Evolutionary conservation across 2,329 filamentous ascomycete species (phyloP), one percentile per base, ranked within the genome.

Genomic region (Pochonia chlamydosporia): DNA sequence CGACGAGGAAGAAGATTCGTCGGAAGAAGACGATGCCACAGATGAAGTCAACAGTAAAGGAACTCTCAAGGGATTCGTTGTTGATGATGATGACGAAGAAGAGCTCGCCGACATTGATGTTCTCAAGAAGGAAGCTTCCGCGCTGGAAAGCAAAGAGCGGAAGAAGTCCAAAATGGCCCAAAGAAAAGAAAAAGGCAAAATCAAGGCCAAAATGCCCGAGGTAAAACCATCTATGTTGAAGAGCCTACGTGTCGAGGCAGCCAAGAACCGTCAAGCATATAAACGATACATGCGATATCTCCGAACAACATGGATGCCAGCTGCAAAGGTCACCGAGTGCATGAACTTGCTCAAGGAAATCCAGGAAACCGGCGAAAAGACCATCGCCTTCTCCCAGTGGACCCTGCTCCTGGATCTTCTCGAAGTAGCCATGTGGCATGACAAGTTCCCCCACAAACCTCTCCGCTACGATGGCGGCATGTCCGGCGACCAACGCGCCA

Each of bases 401-500:
- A 89, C 85, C 0, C 78, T 80, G 1, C 85, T 89, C 60, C 74
- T 91, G 8, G 77, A 85, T 52, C 74, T 90, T 40, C 73, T 96
- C 24, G 79, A 92, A 59, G 75, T 86, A 2, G 93, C 87, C 18
- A 74, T 79, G 8, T 79, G 87, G 51, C 74, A 95, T 5, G 67
- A 75, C 5, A 73, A 76, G 11, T 71, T 79, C 18, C 73, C 75
- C 1, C 75, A 82, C 56, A 77, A 74, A 23, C 87, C 79, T 57
- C 77, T 78, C 30, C 82, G 89, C 24, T 85, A 96, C 52, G 89
- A 95, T 59, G 91, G 91, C 33, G 84, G 79, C 50, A 93, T 95
- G 87, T 73, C 74, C 1, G 79, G 84, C 1, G 64, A 72, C 1
- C 68, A 78, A 43, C 86, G 91, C 21, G 89, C 93, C 59, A 68